Base-by-base conservation (phyloP, 78 protist genomes). In the Cyanophora paradoxa region DNA sequence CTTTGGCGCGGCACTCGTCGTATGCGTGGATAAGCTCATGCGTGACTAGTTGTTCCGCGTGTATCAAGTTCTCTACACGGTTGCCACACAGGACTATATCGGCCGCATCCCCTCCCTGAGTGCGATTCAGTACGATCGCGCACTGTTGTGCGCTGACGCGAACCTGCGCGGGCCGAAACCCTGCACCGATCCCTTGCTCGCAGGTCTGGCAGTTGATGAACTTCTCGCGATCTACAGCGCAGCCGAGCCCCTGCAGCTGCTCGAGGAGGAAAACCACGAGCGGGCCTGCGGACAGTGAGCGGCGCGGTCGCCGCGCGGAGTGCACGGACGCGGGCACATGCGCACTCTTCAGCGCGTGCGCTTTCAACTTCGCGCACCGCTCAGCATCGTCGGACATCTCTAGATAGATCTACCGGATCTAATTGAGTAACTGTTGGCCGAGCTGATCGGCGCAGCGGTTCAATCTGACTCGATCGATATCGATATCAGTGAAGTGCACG, bases 11-110 rank as follows among this genome's bases (percentile, higher is more conserved):
- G 20, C 78, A 74, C 33, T 82, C 76, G 66, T 82, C 87, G 62
- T 40, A 76, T 34, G 87, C 87, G 56, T 82, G 87, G 31, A 82
- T 17, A 36, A 82, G 72, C 50, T 82, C 87, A n/a, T 82, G 87
- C 19, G 61, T 56, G 62, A 82, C n/a, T 8, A 66, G 4, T 11
- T 6, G 6, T 24, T 57, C 56, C 33, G 37, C 74, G n/a, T 44
- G 52, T 13, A 13, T 44, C n/a, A 16, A 44, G 52, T 10, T 44
- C 52, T 44, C 48, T n/a, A 42, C 10, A 58, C 36, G 61, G 28
- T 37, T 34, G 14, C 7, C 31, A 59, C 31, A n/a, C 39, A 59
- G 16, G 17, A 59, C 33, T 31, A 26, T 59, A n/a, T 6, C 11
- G 31, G 3, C 17, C 39, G 66, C 33, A 59, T 65, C 33, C 17